These are phyloP conservation scores for Buddleja alternifolia DNA, from an alignment of 257 asterid genomes.

Conservation along the genomic window DNA sequence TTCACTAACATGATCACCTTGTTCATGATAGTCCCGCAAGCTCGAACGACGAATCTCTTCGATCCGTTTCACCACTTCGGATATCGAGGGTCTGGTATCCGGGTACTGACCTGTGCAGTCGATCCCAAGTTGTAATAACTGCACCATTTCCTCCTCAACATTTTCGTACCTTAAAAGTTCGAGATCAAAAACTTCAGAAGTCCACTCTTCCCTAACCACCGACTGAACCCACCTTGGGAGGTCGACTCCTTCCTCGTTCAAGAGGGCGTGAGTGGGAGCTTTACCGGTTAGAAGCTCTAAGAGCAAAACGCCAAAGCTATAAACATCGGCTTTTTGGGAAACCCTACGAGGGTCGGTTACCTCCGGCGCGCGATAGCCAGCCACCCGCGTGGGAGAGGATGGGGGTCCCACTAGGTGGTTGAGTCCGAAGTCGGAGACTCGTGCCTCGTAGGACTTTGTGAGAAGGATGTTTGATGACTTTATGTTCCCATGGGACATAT, in stretches of 20 bases:
- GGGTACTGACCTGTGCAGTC: constrained; percentile 86
- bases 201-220: constrained; percentile 79
- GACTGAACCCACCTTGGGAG: constrained; percentile 89
- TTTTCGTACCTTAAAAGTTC: constrained; percentile 63
- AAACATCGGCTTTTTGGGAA: constrained; percentile 78
- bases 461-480: constrained; percentile 84
- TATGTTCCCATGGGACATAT: constrained; percentile 74
- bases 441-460: constrained; percentile 64
- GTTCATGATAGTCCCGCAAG: constrained; percentile 38
- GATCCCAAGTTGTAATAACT: constrained; percentile 77
- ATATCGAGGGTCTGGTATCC: constrained; percentile 65
- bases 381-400: constrained; percentile 66
- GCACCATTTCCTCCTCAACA: constrained; percentile 81
- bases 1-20: constrained; percentile 53
- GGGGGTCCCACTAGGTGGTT: constrained; percentile 74
- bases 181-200: constrained; percentile 76
- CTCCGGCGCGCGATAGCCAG: constrained; percentile 89
- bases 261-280: constrained; percentile 79
- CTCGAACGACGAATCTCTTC: constrained; percentile 50
- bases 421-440: constrained; percentile 78
- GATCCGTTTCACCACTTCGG: constrained; percentile 51
- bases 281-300: constrained; percentile 85
- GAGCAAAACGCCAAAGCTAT: constrained; percentile 73
- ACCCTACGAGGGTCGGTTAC: constrained; percentile 82
- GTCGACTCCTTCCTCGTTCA: constrained; percentile 86